These are phyloP conservation scores for Penicillium sp. DNA, from an alignment of 2,329 filamentous ascomycete species.

Conservation along the genomic window DNA sequence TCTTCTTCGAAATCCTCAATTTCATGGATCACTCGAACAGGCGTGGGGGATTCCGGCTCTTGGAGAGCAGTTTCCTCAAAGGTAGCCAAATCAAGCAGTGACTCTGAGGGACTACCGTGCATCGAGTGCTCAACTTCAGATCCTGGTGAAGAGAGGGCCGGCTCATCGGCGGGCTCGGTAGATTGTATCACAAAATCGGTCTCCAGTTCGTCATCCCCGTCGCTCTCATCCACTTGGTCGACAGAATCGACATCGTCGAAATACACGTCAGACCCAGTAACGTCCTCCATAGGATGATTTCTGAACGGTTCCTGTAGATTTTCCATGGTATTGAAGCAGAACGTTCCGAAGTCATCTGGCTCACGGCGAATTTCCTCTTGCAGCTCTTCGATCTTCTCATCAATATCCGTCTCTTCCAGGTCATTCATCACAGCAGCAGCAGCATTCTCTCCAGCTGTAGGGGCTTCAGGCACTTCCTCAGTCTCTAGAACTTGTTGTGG, in stretches of 20 bases:
- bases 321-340: conserved; percentile 25
- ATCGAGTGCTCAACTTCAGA: neutral
- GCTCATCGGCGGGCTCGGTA: neutral
- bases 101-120: neutral
- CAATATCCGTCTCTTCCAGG: conserved; percentile 5
- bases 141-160: neutral
- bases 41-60: neutral
- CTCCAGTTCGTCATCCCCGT: neutral
- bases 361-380: conserved; percentile 14
- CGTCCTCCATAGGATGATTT: conserved; percentile 1
- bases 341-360: conserved; percentile 19
- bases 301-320: conserved; percentile 14
- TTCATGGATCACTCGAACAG: neutral
- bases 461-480: conserved; percentile 5
- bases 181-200: neutral
- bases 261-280: neutral
- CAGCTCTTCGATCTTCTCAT: conserved; percentile 10
- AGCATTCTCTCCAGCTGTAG: neutral
- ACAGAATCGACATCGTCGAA: neutral
- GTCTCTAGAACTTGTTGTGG: neutral
- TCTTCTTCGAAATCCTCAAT: neutral
- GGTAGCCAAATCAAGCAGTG: neutral
- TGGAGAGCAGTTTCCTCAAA: neutral
- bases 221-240: neutral
- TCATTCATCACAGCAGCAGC: neutral